Evolutionary conservation across 2,329 filamentous ascomycete genomes (phyloP).

Genomic region (Fusarium mundagurra): DNA sequence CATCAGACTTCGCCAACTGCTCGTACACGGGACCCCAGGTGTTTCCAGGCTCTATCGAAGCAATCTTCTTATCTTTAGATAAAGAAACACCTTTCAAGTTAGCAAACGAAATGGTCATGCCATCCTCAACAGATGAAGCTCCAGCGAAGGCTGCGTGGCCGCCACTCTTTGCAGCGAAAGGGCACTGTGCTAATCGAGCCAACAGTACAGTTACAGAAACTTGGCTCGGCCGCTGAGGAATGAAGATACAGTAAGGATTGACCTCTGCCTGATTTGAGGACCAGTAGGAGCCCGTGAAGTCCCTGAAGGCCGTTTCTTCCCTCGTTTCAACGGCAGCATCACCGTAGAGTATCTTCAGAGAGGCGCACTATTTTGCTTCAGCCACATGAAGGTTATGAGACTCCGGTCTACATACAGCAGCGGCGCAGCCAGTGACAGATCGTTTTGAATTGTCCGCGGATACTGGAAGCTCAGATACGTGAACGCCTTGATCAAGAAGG

Average conservation of each 20-base stretch:
- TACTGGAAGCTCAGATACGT: conserved; percentile 4
- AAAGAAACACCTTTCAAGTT: conserved; percentile 48
- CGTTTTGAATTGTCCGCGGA: not conserved
- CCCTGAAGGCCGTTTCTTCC: not conserved
- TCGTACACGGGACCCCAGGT: conserved; percentile 53
- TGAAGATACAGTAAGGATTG: conserved; percentile 24
- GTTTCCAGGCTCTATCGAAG: conserved; percentile 51
- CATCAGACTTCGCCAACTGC: conserved; percentile 44
- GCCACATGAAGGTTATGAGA: not conserved
- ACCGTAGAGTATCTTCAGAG: conserved; percentile 25
- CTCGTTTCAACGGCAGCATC: conserved; percentile 8
- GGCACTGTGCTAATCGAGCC: conserved; percentile 17
- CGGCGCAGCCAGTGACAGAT: not conserved
- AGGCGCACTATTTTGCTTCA: not conserved
- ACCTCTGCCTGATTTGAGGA: conserved; percentile 16
- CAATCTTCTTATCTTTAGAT: conserved; percentile 44
- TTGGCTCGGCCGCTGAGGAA: not conserved
- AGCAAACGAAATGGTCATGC: conserved; percentile 51
- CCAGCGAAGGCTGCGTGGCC: conserved; percentile 56
- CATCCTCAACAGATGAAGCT: conserved; percentile 49
- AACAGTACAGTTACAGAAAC: conserved; percentile 13
- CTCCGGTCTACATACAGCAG: not conserved
- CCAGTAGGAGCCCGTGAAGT: conserved; percentile 15
- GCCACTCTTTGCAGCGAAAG: conserved; percentile 54
- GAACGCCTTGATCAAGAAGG: conserved; percentile 13